phyloP scores from a whole-genome alignment of 345 rosid species.

The Boechera divaricarpa region DNA sequence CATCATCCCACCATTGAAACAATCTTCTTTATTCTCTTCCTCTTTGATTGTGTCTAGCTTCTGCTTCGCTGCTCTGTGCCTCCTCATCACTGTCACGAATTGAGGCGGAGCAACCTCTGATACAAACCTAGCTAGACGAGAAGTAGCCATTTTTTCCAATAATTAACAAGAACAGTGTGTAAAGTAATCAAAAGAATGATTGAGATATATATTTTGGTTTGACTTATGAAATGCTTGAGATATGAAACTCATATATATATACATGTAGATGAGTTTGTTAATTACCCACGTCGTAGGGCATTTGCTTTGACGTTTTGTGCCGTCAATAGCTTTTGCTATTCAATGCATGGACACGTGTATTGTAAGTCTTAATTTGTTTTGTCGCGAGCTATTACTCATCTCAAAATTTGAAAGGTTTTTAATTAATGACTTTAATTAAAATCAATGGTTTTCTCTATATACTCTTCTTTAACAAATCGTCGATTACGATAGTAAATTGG shows the following conservation, averaged over 20 bases:
- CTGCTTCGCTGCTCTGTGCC: constrained; percentile 54
- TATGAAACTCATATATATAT: constrained; percentile 27
- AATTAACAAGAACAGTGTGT: neutral
- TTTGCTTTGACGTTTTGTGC: constrained; percentile 44
- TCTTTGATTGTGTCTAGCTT: constrained; percentile 81
- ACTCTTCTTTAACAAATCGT: neutral
- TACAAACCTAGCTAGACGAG: constrained; percentile 67
- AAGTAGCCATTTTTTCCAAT: constrained; percentile 58
- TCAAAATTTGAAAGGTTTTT: neutral
- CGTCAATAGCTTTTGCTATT: constrained; percentile 41
- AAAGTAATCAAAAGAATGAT: neutral
- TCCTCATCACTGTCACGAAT: constrained; percentile 68
- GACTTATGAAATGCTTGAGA: constrained; percentile 31
- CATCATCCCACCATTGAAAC: constrained; percentile 45
- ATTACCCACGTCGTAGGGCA: constrained; percentile 41
- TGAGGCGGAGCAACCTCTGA: constrained; percentile 90
- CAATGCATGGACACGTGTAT: constrained; percentile 41
- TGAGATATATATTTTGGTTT: constrained; percentile 16
- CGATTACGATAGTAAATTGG: neutral
- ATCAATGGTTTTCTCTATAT: neutral
- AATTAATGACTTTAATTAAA: neutral
- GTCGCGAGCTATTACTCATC: neutral
- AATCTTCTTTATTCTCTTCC: constrained; percentile 67
- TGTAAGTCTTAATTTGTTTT: constrained; percentile 29
- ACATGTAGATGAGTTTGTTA: neutral